Evolutionary conservation across 129 eudicot genomes (phyloP).

Genomic region (Ambrosia artemisiifolia): DNA sequence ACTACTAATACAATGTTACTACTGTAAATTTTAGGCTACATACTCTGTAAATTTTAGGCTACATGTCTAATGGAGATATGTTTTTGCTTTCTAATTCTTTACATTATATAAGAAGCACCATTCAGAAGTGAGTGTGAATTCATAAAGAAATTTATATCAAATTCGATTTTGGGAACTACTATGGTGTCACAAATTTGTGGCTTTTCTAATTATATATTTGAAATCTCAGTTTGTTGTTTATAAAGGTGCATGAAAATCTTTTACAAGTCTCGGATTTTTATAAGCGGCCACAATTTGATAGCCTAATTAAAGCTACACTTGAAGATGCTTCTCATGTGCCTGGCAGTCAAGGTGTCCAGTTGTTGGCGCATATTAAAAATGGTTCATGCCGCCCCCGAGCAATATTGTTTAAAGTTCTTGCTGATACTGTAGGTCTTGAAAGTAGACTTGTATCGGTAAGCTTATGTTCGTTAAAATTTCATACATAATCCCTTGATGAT

Average conservation of each 20-base stretch:
- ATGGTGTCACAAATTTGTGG: constrained; percentile 9
- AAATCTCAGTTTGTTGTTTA: constrained; percentile 21
- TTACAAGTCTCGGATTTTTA: constrained; percentile 75
- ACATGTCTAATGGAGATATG: not conserved
- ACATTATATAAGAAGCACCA: not conserved
- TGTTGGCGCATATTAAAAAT: constrained; percentile 88
- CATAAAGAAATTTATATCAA: not conserved
- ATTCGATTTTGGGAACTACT: constrained; percentile 1
- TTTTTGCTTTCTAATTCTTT: not conserved
- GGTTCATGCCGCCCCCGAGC: constrained; percentile 98
- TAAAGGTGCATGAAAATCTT: constrained; percentile 25
- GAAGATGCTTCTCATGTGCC: constrained; percentile 56
- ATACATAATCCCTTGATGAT: not conserved
- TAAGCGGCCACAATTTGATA: constrained; percentile 75
- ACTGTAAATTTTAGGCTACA: not conserved
- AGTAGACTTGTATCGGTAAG: constrained; percentile 93
- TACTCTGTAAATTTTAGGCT: too few species aligned
- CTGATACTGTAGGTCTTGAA: constrained; percentile 96
- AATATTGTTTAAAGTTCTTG: constrained; percentile 92
- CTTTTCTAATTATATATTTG: not conserved
- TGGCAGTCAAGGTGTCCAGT: constrained; percentile 63
- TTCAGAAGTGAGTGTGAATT: not conserved
- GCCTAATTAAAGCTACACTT: constrained; percentile 53
- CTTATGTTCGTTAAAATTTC: not conserved
- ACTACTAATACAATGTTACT: constrained; percentile 13